A percentile compares a stretch with the other conserved stretches of the same genome.
Conservation (phyloP, 2,329 filamentous ascomycete genomes). For the Pseudogymnoascus sp. region DNA sequence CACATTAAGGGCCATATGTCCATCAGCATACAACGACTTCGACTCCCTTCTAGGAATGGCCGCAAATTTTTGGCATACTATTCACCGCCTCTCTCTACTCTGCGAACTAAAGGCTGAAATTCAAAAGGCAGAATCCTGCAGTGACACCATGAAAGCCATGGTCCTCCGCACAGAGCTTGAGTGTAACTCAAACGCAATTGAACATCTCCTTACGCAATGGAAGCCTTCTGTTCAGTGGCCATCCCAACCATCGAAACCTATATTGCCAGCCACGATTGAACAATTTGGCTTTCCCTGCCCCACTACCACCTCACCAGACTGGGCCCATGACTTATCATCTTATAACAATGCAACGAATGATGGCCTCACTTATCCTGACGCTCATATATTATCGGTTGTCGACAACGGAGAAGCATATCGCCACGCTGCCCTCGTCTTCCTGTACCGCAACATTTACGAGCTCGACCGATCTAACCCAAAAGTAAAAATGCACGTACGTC, state of each 20-base stretch:
- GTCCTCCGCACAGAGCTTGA: slow-evolving; percentile 24
- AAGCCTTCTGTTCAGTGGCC: slow-evolving; percentile 36
- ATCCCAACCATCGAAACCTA: not conserved
- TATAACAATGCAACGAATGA: not conserved
- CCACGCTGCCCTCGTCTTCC: slow-evolving; percentile 39
- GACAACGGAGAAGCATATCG: slow-evolving; percentile 45
- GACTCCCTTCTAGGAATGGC: slow-evolving; percentile 18
- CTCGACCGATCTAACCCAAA: slow-evolving; percentile 38
- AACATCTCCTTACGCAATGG: slow-evolving; percentile 48
- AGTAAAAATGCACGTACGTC: slow-evolving; percentile 46
- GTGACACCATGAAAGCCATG: slow-evolving; percentile 41
- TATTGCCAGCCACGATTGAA: not conserved
- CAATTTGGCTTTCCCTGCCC: not conserved
- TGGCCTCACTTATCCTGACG: slow-evolving; percentile 9
- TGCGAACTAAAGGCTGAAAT: not conserved
- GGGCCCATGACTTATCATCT: slow-evolving; percentile 9
- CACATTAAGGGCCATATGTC: not conserved
- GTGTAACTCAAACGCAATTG: slow-evolving; percentile 44
- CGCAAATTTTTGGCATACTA: not conserved
- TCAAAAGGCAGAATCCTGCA: slow-evolving; percentile 40
- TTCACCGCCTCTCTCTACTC: slow-evolving; percentile 28
- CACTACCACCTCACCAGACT: not conserved
- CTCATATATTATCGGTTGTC: slow-evolving; percentile 28
- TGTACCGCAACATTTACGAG: slow-evolving; percentile 33
- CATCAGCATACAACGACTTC: not conserved